Evolutionary conservation across 2,329 filamentous ascomycete genomes (phyloP), one percentile per base, ranked within the genome.

Genomic region (Coniochaeta prunicola): DNA sequence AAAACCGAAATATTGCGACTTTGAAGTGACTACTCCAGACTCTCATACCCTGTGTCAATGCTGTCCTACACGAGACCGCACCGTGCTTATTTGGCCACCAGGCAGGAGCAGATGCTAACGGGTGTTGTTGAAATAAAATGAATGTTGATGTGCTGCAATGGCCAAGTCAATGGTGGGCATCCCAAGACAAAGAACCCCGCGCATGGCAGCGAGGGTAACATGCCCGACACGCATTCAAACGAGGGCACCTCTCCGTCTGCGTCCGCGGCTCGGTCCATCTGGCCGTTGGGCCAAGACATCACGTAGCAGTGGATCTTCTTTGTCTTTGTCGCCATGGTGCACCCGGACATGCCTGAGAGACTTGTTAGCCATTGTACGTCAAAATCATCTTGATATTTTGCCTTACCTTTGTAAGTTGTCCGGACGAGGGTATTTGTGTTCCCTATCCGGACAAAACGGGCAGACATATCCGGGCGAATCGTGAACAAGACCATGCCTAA

Each of bases 401-500:
- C 56, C 82, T 64, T 79, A 96, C 91, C 93, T 86, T 77, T 97
- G 93, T 59, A 99, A 77, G 77, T 97, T 97, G 72, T 99, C 94
- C 34, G 94, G 94, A 65, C 94, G 82, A 5, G 94, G 94, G 71
- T 97, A 97, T 70, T 89, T 92, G 72, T 97, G 93, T 70, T 97
- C 92, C 64, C 92, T 83, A 68, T 96, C 92, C 1, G 91, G 90
- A 71, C 94, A 99, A 70, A 97, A 97, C 0, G 94, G 94, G 71
- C 94, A 99, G 31, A 96, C 87, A 68, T 97, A 99, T 61, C 93
- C 93, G 1, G 94, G 94, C 8, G 91, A 96, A 64, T 92, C 88
- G 69, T 99, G 94, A 4, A 97, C 94, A 3, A 97, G 81, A 1
- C 93, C 92, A 68, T 89, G 86, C 30, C 86, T 75, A 53, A 88